Evolutionary conservation across 192 early-diverging fungal genomes (phyloP).

Genomic region (Jimgerdemannia flammicorona): DNA sequence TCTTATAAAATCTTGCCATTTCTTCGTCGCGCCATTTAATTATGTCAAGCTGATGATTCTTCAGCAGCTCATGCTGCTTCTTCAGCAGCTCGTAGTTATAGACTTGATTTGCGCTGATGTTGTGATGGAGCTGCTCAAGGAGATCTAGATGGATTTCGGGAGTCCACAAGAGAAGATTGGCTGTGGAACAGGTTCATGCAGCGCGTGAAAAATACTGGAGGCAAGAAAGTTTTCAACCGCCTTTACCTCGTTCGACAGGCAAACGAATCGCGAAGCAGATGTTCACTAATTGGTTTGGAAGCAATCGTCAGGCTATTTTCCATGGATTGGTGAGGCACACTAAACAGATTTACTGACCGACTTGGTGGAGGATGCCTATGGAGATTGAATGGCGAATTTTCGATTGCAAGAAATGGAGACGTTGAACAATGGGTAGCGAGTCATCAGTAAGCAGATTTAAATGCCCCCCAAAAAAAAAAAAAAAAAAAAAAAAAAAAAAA

Average conservation of each 20-base stretch:
- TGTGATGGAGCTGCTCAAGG: constrained; percentile 7
- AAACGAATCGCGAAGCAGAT: constrained; percentile 12
- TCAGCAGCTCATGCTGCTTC: constrained; percentile 7
- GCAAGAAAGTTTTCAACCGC: neutral
- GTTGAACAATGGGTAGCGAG: no score
- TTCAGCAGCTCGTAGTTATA: constrained; percentile 9
- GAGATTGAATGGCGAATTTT: neutral
- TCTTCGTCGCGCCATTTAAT: neutral
- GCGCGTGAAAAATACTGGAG: neutral
- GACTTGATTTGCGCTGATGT: constrained; percentile 11
- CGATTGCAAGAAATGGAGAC: no score
- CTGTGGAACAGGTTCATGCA: no score
- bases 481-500: neutral
- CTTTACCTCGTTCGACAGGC: constrained; percentile 5
- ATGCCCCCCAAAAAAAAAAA: no score
- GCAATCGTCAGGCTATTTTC: neutral
- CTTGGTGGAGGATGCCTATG: constrained; percentile 8
- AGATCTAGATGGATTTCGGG: neutral
- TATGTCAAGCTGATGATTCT: constrained; percentile 2
- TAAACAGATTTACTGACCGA: neutral
- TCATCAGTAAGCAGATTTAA: no score
- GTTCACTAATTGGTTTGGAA: neutral
- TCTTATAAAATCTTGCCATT: neutral
- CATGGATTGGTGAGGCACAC: neutral
- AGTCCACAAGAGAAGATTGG: neutral